Base-by-base conservation (phyloP, 2,329 filamentous ascomycete species). In the Achaetomium macrosporum region DNA sequence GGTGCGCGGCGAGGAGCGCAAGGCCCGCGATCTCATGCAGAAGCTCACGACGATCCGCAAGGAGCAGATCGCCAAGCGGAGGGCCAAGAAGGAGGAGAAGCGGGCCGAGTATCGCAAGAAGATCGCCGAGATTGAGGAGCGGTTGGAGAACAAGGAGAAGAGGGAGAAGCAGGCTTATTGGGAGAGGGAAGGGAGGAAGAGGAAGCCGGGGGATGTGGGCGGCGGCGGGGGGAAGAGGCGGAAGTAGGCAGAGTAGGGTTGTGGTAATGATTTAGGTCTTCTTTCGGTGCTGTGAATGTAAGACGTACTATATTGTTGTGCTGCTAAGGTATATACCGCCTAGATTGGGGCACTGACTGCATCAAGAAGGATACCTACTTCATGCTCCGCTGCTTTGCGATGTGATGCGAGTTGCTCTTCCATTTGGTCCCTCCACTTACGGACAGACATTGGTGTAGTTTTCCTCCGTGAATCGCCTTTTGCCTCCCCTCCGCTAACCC, bases 101-200 rank as follows among this genome's bases (percentile, higher is more conserved):
- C 81, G 88, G 56, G 82, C 83, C 59, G 83, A 83, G 59, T 93
- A 96, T 71, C 78, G 85, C 61, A 88, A 87, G 73, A 93, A 90
- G 77, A 79, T 96, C 39, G 86, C 82, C 8, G 88, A 89, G 65
- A 84, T 84, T 65, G 78, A 84, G 64, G 90, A 95, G 79, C 95
- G 90, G 82, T 88, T 89, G 73, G 81, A 80, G 53, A 88, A 85
- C 56, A 77, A 91, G 48, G 91, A 97, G 76, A 95, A 91, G 82
- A 83, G 83, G 63, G 92, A 99, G 75, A 87, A 84, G 67, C 87
- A 95, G 69, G 91, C 96, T 63, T 99, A 84, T 67, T 99, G 93
- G 93, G 78, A 83, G 63, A 84, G 84, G 64, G 95, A 99, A 72
- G 93, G 93, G 10, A 88, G 86, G 75, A 83, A 83, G 73, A 71